Percentiles rank a stretch among this genome's conserved stretches.
Evolutionary conservation across 2,329 filamentous ascomycete species (phyloP).

Genomic region (Beauveria sp.): DNA sequence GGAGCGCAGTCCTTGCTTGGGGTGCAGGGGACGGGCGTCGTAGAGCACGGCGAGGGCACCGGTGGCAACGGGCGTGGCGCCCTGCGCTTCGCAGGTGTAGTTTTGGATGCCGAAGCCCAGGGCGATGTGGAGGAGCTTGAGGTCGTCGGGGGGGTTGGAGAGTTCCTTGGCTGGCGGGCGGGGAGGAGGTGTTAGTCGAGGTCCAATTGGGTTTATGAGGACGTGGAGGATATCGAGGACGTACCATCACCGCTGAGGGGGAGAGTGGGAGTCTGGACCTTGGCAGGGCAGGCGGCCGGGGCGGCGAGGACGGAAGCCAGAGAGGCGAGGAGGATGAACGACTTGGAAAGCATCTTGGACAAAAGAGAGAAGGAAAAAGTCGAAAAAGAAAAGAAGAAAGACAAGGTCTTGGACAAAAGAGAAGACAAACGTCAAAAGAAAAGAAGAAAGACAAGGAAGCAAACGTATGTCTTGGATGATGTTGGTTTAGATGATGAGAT

Average conservation of each 20-base stretch:
- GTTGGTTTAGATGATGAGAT: constrained; percentile 5
- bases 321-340: constrained; percentile 25
- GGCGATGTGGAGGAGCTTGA: constrained; percentile 45
- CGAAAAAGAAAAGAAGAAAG: background rate
- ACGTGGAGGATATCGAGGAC: background rate
- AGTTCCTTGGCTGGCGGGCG: constrained; percentile 33
- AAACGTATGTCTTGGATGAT: constrained; percentile 2
- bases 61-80: constrained; percentile 28
- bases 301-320: constrained; percentile 24
- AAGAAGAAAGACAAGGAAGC: background rate
- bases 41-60: constrained; percentile 55
- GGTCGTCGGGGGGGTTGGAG: constrained; percentile 28
- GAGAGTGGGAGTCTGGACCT: background rate
- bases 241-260: background rate
- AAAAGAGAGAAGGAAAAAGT: background rate
- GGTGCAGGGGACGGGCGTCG: constrained; percentile 47
- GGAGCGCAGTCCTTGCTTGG: constrained; percentile 31
- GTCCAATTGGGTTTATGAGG: background rate
- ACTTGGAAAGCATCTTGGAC: constrained; percentile 26
- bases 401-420: too few relatives aligned
- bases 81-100: constrained; percentile 50
- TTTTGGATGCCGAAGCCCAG: constrained; percentile 62
- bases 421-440: too few relatives aligned
- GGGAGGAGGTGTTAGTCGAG: background rate
- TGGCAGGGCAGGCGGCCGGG: constrained; percentile 15